phyloP scores from a whole-genome alignment of 495 filamentous ascomycete species.

The Penicillium mononematosum region DNA sequence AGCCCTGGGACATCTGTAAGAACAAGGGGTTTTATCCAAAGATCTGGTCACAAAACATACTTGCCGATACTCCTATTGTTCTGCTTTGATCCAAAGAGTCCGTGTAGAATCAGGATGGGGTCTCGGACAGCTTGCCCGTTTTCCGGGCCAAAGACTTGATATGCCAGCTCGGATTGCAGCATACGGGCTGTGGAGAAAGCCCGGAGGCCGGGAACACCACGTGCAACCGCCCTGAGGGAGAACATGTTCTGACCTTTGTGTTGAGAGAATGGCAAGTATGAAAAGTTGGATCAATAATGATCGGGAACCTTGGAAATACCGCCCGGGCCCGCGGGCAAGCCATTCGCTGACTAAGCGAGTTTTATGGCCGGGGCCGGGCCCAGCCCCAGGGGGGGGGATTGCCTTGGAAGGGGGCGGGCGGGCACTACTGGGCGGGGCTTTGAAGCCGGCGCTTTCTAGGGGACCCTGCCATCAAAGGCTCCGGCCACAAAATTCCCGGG shows the following conservation, averaged over 20 bases:
- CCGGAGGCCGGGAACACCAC: conserved; percentile 23
- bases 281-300: not conserved
- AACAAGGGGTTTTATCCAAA: not conserved
- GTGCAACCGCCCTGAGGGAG: conserved; percentile 21
- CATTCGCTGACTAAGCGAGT: no score
- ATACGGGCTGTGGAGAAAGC: conserved; percentile 39
- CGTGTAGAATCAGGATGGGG: conserved; percentile 88
- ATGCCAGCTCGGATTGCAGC: conserved; percentile 36
- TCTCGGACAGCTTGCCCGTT: conserved; percentile 37
- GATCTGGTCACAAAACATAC: conserved; percentile 52
- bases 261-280: not conserved
- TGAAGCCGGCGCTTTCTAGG: no score
- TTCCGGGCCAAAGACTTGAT: conserved; percentile 45
- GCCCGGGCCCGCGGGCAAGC: no score
- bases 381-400: no score
- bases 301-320: no score
- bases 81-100: conserved; percentile 92
- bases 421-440: no score
- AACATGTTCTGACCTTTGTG: conserved; percentile 17
- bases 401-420: no score
- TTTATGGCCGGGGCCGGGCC: no score
- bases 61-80: conserved; percentile 96
- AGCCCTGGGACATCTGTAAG: conserved; percentile 51
- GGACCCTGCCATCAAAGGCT: no score
- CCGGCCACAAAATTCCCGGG: no score